These are phyloP conservation scores for Penicillium argentinense DNA, from an alignment of 495 filamentous ascomycete species.

Conservation along the genomic window DNA sequence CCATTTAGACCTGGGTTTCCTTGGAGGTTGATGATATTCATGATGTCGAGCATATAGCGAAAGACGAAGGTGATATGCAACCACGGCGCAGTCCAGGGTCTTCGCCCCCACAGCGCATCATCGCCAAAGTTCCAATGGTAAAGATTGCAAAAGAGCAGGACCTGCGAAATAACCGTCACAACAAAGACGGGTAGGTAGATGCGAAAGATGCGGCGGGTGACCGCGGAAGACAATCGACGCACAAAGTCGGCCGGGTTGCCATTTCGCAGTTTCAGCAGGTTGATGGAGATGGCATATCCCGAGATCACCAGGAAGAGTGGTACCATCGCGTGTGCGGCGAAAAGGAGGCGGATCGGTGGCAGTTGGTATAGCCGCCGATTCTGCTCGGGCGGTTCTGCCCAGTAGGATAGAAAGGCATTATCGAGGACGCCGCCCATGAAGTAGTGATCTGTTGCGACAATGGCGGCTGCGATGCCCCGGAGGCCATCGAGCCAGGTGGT, in stretches of 20 bases:
- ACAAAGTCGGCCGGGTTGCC: constrained; percentile 3
- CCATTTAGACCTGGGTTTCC: constrained; percentile 14
- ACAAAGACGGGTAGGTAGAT: constrained; percentile 23
- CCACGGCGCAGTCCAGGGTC: constrained; percentile 21
- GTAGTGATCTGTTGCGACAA: constrained; percentile 19
- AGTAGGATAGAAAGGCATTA: constrained; percentile 17
- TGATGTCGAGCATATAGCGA: constrained; percentile 15
- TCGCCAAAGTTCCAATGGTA: constrained; percentile 18
- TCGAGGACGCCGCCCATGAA: constrained; percentile 18
- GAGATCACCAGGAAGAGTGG: constrained; percentile 29
- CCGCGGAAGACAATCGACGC: constrained; percentile 22
- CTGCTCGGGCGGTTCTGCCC: constrained; percentile 22
- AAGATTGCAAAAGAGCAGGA: constrained; percentile 22
- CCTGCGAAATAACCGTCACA: constrained; percentile 11
- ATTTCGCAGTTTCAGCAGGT: constrained; percentile 15
- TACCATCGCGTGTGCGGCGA: constrained; percentile 22
- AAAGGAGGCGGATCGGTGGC: constrained; percentile 23
- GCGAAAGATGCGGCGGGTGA: constrained; percentile 23
- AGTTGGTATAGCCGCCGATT: constrained; percentile 22
- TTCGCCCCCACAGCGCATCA: constrained; percentile 2
- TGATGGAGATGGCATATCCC: constrained; percentile 26
- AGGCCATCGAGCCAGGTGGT: constrained; percentile 29
- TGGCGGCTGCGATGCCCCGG: constrained; percentile 23
- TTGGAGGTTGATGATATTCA: constrained; percentile 18
- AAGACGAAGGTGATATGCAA: constrained; percentile 21